Percentiles rank a stretch among this genome's conserved stretches.
Conservation (phyloP, 2,329 filamentous ascomycete genomes). For the Orbilia oligospora region DNA sequence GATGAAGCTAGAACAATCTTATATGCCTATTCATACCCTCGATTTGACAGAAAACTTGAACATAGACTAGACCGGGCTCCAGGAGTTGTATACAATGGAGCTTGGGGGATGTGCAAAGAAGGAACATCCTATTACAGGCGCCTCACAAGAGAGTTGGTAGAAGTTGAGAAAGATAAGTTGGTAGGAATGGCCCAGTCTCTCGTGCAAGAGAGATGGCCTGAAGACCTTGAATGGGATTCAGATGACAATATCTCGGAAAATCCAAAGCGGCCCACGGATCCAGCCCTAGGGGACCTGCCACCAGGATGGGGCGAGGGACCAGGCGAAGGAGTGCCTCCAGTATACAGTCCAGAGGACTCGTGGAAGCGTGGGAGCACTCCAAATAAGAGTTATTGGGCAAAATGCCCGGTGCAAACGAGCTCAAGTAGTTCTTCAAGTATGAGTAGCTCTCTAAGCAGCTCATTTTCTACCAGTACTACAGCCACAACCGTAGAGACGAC, state of each 20-base stretch:
- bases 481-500: neutral
- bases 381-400: neutral
- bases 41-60: neutral
- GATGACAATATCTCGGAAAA: neutral
- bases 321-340: neutral
- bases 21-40: neutral
- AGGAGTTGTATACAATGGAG: neutral
- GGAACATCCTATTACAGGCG: neutral
- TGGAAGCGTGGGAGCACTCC: neutral
- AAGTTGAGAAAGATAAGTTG: neutral
- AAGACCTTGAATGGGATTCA: neutral
- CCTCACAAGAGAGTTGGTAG: neutral
- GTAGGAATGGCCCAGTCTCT: neutral
- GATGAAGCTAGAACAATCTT: neutral
- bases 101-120: neutral
- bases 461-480: neutral
- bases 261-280: neutral
- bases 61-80: neutral
- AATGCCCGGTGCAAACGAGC: neutral
- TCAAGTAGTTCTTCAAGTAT: neutral
- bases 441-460: neutral
- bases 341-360: neutral
- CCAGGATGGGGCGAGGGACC: neutral
- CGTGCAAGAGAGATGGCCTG: neutral
- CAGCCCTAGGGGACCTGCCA: neutral